Conservation (phyloP, 768 basidiomycete genomes). For the Xanthoconium purpureum region DNA sequence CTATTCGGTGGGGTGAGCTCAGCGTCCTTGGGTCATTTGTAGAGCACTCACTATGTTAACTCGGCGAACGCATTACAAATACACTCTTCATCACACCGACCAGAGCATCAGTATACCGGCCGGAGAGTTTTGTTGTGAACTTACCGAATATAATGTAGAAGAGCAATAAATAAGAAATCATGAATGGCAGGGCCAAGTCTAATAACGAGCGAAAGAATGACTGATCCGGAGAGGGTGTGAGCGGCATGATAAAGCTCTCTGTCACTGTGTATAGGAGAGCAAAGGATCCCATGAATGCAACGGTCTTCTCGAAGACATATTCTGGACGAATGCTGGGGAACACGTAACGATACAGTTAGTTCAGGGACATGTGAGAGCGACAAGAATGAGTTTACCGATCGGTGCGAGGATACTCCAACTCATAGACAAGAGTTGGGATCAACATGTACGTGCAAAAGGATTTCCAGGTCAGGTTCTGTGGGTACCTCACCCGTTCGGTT, state of each 20-base stretch:
- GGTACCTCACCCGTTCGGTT: slow-evolving; percentile 67
- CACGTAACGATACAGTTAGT: not conserved
- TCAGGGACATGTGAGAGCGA: not conserved
- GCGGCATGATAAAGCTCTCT: slow-evolving; percentile 90
- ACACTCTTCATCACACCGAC: slow-evolving; percentile 56
- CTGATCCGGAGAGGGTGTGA: slow-evolving; percentile 63
- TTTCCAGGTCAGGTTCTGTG: slow-evolving; percentile 75
- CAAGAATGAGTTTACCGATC: slow-evolving; percentile 50
- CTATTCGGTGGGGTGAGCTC: slow-evolving; percentile 35
- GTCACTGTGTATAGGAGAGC: slow-evolving; percentile 90
- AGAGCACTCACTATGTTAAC: slow-evolving; percentile 67
- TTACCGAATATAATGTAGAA: slow-evolving; percentile 85
- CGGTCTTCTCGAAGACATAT: slow-evolving; percentile 54
- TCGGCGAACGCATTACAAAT: slow-evolving; percentile 97
- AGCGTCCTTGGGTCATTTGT: not conserved
- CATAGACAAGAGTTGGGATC: slow-evolving; percentile 91
- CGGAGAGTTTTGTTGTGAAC: not conserved
- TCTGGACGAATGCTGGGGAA: slow-evolving; percentile 41
- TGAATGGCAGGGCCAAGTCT: slow-evolving; percentile 89
- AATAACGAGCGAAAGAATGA: slow-evolving; percentile 75
- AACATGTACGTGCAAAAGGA: slow-evolving; percentile 86
- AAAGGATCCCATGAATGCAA: slow-evolving; percentile 95
- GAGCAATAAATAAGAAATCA: slow-evolving; percentile 84
- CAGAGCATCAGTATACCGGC: slow-evolving; percentile 1
- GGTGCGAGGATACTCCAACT: slow-evolving; percentile 93